Evolutionary conservation across 495 filamentous ascomycete genomes (phyloP).

Genomic region (Penicillium waksmanii): DNA sequence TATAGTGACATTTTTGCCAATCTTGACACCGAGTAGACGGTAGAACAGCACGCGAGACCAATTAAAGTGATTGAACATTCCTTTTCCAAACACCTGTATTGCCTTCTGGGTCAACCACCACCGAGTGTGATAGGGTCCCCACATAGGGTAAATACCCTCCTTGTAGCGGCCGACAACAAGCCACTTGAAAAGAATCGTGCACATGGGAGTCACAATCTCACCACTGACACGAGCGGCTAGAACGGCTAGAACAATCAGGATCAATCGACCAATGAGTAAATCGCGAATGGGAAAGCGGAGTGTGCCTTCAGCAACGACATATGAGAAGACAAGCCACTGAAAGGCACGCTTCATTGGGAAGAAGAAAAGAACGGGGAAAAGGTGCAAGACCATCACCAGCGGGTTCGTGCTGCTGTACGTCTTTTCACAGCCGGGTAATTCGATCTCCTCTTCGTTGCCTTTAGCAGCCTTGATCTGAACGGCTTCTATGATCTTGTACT

Average conservation of each 20-base stretch:
- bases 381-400: slow-evolving; percentile 39
- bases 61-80: slow-evolving; percentile 37
- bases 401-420: slow-evolving; percentile 45
- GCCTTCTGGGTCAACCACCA: slow-evolving; percentile 54
- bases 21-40: slow-evolving; percentile 44
- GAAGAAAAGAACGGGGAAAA: slow-evolving; percentile 38
- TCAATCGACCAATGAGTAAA: slow-evolving; percentile 32
- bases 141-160: slow-evolving; percentile 52
- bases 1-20: slow-evolving; percentile 44
- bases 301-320: slow-evolving; percentile 31
- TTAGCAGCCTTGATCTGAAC: slow-evolving; percentile 27
- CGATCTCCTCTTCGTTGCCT: slow-evolving; percentile 13
- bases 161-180: slow-evolving; percentile 45
- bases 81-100: slow-evolving; percentile 41
- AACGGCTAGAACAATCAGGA: slow-evolving; percentile 38
- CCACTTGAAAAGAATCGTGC: slow-evolving; percentile 48
- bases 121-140: slow-evolving; percentile 50
- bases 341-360: slow-evolving; percentile 42
- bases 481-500: slow-evolving; percentile 26
- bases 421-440: slow-evolving; percentile 30
- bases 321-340: slow-evolving; percentile 44
- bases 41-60: slow-evolving; percentile 41
- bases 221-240: slow-evolving; percentile 31
- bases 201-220: slow-evolving; percentile 31
- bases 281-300: slow-evolving; percentile 26